These are phyloP conservation scores for Phlyctochytrium planicorne DNA, from an alignment of 192 early-diverging fungal genomes.

Conservation along the genomic window DNA sequence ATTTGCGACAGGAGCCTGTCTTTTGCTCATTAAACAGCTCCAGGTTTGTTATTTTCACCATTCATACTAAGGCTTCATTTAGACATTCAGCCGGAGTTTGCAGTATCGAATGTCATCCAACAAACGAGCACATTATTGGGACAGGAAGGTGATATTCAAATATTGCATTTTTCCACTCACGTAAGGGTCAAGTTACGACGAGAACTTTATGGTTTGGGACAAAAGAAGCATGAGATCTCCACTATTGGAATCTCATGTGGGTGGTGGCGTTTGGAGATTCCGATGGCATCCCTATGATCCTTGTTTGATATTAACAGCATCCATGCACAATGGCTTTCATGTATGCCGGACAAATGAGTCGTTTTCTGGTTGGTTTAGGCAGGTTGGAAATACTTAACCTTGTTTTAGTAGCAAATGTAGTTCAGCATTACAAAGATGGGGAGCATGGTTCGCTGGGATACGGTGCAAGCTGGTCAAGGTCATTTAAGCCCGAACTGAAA, in stretches of 20 bases:
- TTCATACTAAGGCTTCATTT: background rate
- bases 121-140: constrained; percentile 72
- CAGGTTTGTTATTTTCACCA: constrained; percentile 36
- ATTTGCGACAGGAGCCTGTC: constrained; percentile 58
- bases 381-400: constrained; percentile 6
- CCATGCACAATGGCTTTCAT: constrained; percentile 92
- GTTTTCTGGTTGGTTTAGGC: constrained; percentile 54
- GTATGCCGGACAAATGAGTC: no score
- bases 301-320: constrained; percentile 68
- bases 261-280: constrained; percentile 85
- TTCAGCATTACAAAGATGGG: constrained; percentile 21
- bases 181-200: constrained; percentile 75
- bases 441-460: constrained; percentile 46
- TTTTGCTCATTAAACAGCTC: constrained; percentile 62
- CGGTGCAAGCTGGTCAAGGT: constrained; percentile 49
- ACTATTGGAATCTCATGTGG: constrained; percentile 63
- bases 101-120: constrained; percentile 83
- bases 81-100: constrained; percentile 90
- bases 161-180: background rate
- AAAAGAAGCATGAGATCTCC: constrained; percentile 78
- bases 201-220: constrained; percentile 88
- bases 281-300: constrained; percentile 86
- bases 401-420: constrained; percentile 9
- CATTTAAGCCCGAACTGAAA: background rate
- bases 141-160: constrained; percentile 70